A percentile compares a stretch with the other conserved stretches of the same genome.
phyloP scores from a whole-genome alignment of 805 yeast species.

The Yamadazyma kitorensis region DNA sequence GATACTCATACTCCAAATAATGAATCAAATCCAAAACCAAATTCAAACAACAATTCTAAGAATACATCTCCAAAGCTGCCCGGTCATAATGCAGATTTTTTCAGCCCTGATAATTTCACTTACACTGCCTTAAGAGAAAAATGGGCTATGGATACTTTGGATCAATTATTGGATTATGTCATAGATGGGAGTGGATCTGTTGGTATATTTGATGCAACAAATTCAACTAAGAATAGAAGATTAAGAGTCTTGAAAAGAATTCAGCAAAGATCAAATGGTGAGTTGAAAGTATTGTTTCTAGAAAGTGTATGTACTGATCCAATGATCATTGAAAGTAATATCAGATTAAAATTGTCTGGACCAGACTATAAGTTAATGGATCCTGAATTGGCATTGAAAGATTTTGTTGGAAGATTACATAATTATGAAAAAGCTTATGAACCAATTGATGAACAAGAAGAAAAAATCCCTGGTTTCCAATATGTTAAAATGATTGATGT shows the following conservation, averaged over 20 bases:
- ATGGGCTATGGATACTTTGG: slow-evolving; percentile 96
- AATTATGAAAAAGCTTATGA: slow-evolving; percentile 91
- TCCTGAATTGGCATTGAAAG: slow-evolving; percentile 71
- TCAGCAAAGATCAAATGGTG: slow-evolving; percentile 52
- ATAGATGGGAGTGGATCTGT: slow-evolving; percentile 82
- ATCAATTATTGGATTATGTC: slow-evolving; percentile 77
- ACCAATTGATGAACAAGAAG: slow-evolving; percentile 81
- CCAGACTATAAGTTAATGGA: slow-evolving; percentile 92
- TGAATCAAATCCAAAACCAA: slow-evolving; percentile 15
- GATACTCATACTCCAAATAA: slow-evolving; percentile 38
- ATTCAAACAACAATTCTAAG: background rate
- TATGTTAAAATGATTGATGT: slow-evolving; percentile 95
- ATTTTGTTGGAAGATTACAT: slow-evolving; percentile 73
- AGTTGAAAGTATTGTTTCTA: slow-evolving; percentile 74
- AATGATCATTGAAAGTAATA: slow-evolving; percentile 75
- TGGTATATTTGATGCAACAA: slow-evolving; percentile 87
- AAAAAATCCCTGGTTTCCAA: slow-evolving; percentile 64
- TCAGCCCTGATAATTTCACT: slow-evolving; percentile 71
- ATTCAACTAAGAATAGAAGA: slow-evolving; percentile 67
- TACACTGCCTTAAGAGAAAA: slow-evolving; percentile 72
- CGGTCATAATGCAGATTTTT: slow-evolving; percentile 77
- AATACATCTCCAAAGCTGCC: slow-evolving; percentile 10
- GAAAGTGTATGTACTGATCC: slow-evolving; percentile 88
- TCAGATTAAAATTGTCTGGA: slow-evolving; percentile 81
- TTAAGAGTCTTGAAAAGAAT: slow-evolving; percentile 55